Percentiles rank a stretch among this genome's conserved stretches.
Conservation (phyloP, 805 yeast genomes). For the Myxozyma nipponensis region DNA sequence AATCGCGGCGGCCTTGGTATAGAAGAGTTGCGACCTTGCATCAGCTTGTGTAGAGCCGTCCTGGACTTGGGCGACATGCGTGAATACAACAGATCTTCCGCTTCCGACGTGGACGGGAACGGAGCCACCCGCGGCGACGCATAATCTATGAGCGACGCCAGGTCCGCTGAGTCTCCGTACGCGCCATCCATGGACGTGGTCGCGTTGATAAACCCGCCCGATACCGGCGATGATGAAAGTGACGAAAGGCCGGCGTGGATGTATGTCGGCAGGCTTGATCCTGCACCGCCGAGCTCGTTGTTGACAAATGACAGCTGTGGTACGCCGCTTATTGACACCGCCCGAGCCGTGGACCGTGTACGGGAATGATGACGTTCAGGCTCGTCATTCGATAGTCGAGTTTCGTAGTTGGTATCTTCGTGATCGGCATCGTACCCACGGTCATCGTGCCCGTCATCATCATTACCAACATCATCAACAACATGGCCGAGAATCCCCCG, state of each 20-base stretch:
- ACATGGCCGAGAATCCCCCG: background rate
- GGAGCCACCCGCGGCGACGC: slow-evolving; percentile 28
- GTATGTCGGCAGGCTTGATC: background rate
- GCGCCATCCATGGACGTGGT: slow-evolving; percentile 11
- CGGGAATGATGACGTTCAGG: background rate
- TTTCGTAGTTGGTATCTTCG: background rate
- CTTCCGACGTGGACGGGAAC: slow-evolving; percentile 27
- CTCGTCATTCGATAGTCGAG: background rate
- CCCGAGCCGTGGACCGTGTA: background rate
- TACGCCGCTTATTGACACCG: background rate
- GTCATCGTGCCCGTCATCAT: slow-evolving; percentile 2
- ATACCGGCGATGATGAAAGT: background rate
- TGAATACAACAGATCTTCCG: slow-evolving; percentile 25
- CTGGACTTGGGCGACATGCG: slow-evolving; percentile 28
- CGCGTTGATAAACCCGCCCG: background rate
- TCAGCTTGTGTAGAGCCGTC: slow-evolving; percentile 23
- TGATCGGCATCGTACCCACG: slow-evolving; percentile 1
- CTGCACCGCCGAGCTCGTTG: background rate
- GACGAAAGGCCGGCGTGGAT: background rate
- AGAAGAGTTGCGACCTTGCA: slow-evolving; percentile 22
- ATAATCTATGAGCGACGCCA: slow-evolving; percentile 23
- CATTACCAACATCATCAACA: background rate
- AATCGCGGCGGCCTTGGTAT: slow-evolving; percentile 24
- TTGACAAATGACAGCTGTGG: background rate
- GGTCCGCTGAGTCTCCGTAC: slow-evolving; percentile 11